Percentiles rank a stretch among this genome's conserved stretches.
These are phyloP conservation scores for Mycosphaerella sp. DNA, from an alignment of 2,329 filamentous ascomycete genomes.

Conservation along the genomic window DNA sequence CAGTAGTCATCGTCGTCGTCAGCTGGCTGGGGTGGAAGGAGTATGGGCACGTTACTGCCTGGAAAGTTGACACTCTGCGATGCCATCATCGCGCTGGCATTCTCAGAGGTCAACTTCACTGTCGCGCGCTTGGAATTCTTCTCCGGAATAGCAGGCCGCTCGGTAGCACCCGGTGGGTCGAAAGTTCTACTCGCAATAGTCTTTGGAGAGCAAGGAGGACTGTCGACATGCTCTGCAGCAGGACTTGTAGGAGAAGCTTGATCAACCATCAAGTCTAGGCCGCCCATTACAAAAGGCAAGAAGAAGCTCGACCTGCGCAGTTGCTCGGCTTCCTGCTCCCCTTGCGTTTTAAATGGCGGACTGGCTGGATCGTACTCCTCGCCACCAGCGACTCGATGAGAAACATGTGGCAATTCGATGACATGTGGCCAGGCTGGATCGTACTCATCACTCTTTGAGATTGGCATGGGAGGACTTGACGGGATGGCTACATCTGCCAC, in stretches of 20 bases:
- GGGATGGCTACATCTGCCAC: constrained; percentile 14
- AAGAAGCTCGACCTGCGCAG: constrained; percentile 19
- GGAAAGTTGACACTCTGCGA: constrained; percentile 14
- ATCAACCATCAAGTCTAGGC: constrained; percentile 8
- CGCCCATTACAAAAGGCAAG: constrained; percentile 18
- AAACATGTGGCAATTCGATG: constrained; percentile 13
- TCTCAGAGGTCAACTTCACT: constrained; percentile 27
- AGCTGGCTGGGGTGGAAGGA: constrained; percentile 19
- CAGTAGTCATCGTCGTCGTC: constrained; percentile 8
- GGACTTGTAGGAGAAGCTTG: constrained; percentile 17
- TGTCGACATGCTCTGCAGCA: constrained; percentile 16
- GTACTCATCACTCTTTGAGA: constrained; percentile 22
- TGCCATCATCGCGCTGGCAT: constrained; percentile 31
- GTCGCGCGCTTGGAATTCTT: constrained; percentile 8
- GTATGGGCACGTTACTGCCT: constrained; percentile 23
- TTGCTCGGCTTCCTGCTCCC: constrained; percentile 8
- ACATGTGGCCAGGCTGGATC: constrained; percentile 26
- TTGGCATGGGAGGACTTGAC: constrained; percentile 26
- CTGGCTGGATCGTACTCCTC: constrained; percentile 30
- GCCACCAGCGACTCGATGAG: constrained; percentile 1
- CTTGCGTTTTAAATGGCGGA: constrained; percentile 16
- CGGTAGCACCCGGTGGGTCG: not conserved
- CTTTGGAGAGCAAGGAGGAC: constrained; percentile 38
- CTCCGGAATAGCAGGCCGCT: constrained; percentile 4
- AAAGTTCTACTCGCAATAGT: constrained; percentile 20